Percentiles rank a stretch among this genome's conserved stretches.
These are phyloP conservation scores for Blastobotrys arbuscula DNA, from an alignment of 1,139 yeast species.

Conservation along the genomic window DNA sequence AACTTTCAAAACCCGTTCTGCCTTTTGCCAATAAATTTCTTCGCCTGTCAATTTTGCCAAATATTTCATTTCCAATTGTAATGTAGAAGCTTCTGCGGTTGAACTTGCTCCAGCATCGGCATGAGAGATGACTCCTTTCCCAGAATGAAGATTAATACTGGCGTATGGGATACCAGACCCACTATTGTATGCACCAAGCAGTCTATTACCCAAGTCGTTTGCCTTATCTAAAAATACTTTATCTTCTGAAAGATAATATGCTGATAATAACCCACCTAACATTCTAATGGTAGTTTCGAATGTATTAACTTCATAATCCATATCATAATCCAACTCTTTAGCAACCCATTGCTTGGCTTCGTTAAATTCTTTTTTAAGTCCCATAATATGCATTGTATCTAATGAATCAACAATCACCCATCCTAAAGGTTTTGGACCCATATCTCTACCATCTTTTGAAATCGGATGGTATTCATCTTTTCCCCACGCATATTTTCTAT, in stretches of 20 bases:
- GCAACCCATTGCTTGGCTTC: constrained; percentile 73
- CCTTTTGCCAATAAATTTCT: constrained; percentile 67
- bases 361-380: constrained; percentile 55
- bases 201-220: constrained; percentile 52
- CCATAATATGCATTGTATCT: constrained; percentile 83
- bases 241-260: constrained; percentile 66
- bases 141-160: constrained; percentile 57
- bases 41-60: constrained; percentile 78
- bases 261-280: constrained; percentile 85
- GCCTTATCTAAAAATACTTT: constrained; percentile 74
- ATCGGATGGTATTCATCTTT: constrained; percentile 63
- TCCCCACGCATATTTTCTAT: constrained; percentile 80
- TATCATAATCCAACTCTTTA: constrained; percentile 50
- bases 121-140: constrained; percentile 56
- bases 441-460: constrained; percentile 57
- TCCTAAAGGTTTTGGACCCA: constrained; percentile 82
- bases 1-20: constrained; percentile 42
- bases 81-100: constrained; percentile 85
- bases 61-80: constrained; percentile 86
- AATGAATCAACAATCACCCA: constrained; percentile 92
- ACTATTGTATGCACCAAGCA: constrained; percentile 61
- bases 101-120: constrained; percentile 67
- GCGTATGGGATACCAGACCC: constrained; percentile 60
- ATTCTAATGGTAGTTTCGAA: constrained; percentile 91
- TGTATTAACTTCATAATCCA: constrained; percentile 72